Conservation (phyloP, 2,329 filamentous ascomycete genomes). For the Ophiostoma piceae region DNA sequence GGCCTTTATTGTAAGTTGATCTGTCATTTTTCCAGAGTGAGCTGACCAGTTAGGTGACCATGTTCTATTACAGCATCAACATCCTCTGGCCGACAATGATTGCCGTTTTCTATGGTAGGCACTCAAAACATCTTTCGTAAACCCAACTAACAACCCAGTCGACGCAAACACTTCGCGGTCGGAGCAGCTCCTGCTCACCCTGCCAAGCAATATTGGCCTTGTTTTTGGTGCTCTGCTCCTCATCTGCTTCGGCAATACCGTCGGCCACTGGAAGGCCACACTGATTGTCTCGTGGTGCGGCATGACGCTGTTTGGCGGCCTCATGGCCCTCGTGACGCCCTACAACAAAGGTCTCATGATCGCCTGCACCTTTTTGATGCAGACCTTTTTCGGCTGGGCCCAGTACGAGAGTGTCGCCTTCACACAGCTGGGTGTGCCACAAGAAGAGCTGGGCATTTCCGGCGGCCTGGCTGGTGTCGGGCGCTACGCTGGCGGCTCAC, state of each 20-base stretch:
- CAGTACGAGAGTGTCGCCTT: conserved; percentile 16
- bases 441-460: too few species aligned
- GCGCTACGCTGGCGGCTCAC: too few species aligned
- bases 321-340: conserved; percentile 36
- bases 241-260: too few species aligned
- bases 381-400: conserved; percentile 23
- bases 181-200: too few species aligned
- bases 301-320: neutral
- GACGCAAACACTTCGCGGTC: neutral
- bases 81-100: neutral
- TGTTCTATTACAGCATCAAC: neutral
- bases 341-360: conserved; percentile 43
- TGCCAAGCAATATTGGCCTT: too few species aligned
- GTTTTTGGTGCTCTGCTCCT: too few species aligned
- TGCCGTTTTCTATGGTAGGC: neutral
- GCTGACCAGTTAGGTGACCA: neutral
- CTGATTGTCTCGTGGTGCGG: neutral
- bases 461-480: too few species aligned
- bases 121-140: neutral
- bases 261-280: neutral
- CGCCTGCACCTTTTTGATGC: conserved; percentile 42
- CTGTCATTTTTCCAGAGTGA: neutral
- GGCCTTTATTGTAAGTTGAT: neutral
- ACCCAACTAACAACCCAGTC: neutral
- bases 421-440: too few species aligned